phyloP scores from a whole-genome alignment of 2,329 filamentous ascomycete species.

The Neonectria coccinea region DNA sequence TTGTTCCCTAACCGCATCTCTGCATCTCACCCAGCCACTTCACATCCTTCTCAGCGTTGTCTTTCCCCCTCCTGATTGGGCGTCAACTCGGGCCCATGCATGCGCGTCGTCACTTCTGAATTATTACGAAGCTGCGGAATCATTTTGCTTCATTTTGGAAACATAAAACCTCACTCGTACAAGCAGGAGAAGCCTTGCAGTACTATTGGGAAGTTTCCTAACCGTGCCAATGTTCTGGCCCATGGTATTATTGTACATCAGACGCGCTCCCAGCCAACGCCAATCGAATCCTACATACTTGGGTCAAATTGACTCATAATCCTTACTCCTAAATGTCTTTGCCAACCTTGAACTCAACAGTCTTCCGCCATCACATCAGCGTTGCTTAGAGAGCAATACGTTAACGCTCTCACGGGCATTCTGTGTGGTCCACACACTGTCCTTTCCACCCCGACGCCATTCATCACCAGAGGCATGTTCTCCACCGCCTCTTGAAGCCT shows the following conservation, averaged over 20 bases:
- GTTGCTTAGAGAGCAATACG: conserved; percentile 68
- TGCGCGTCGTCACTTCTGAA: neutral
- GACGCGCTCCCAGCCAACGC: conserved; percentile 42
- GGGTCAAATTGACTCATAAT: conserved; percentile 37
- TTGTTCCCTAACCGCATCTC: conserved; percentile 6
- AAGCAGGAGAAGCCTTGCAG: conserved; percentile 23
- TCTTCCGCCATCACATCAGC: conserved; percentile 37
- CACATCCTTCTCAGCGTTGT: conserved; percentile 8
- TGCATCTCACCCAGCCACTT: neutral
- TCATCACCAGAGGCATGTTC: conserved; percentile 71
- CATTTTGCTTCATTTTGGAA: neutral
- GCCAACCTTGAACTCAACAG: conserved; percentile 14
- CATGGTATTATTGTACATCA: conserved; percentile 46
- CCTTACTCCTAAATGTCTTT: conserved; percentile 36
- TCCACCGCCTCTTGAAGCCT: conserved; percentile 74
- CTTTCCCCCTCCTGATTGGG: neutral
- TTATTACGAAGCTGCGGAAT: neutral
- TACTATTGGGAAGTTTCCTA: conserved; percentile 25
- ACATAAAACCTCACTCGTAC: conserved; percentile 6
- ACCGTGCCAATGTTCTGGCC: conserved; percentile 32
- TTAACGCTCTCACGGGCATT: conserved; percentile 74
- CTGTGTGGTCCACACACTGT: conserved; percentile 67
- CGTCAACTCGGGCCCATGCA: neutral
- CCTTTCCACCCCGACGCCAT: conserved; percentile 72
- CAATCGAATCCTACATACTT: conserved; percentile 35